phyloP scores from a whole-genome alignment of 192 early-diverging fungal genomes.

The Kickxella alabastrina region DNA sequence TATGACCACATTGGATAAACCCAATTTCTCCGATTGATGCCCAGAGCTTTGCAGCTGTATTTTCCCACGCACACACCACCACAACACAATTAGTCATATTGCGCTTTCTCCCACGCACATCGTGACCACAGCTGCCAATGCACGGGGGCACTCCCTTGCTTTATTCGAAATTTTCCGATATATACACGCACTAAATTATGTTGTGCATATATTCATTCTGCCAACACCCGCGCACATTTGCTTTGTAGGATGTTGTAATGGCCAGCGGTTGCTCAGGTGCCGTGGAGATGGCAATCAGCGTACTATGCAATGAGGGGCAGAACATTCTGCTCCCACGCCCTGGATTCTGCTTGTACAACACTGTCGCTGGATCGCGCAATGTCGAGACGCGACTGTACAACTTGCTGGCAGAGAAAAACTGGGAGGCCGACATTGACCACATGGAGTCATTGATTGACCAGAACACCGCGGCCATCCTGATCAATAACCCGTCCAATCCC shows the following conservation, averaged over 20 bases:
- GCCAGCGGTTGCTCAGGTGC: constrained; percentile 78
- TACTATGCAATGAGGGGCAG: constrained; percentile 70
- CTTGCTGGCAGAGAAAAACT: constrained; percentile 70
- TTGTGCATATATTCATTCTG: too few relatives aligned
- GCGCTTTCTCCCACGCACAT: constrained; percentile 14
- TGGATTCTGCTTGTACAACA: constrained; percentile 85
- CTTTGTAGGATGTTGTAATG: constrained; percentile 68
- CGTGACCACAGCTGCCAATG: constrained; percentile 5
- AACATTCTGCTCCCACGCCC: constrained; percentile 85
- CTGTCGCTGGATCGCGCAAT: constrained; percentile 68
- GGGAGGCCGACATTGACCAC: constrained; percentile 80
- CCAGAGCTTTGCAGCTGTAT: too few relatives aligned
- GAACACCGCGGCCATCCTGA: constrained; percentile 73
- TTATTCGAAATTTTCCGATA: too few relatives aligned
- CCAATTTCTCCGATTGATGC: too few relatives aligned
- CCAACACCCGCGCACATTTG: too few relatives aligned
- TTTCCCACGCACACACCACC: too few relatives aligned
- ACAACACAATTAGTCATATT: too few relatives aligned
- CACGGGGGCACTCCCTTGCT: too few relatives aligned
- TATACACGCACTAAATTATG: too few relatives aligned
- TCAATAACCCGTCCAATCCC: constrained; percentile 92
- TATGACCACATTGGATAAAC: too few relatives aligned
- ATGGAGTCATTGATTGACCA: constrained; percentile 77
- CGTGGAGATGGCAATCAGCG: constrained; percentile 67
- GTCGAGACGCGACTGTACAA: constrained; percentile 79